These are phyloP conservation scores for Quercus robur DNA, from an alignment of 306 rosid species.

Conservation along the genomic window DNA sequence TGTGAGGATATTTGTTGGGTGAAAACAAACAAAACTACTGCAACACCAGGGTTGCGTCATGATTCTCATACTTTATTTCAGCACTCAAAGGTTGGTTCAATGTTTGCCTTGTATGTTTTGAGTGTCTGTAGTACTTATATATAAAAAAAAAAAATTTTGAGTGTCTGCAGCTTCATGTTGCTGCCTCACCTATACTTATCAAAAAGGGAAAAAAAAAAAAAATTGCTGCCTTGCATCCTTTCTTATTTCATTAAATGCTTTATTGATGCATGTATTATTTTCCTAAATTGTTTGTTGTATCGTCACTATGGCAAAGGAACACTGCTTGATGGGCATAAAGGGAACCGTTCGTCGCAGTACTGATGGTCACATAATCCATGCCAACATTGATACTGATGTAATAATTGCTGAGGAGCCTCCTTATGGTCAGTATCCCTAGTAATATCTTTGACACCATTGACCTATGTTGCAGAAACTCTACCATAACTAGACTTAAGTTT, in stretches of 20 bases:
- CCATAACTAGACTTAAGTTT: too few species aligned
- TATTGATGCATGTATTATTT: not conserved
- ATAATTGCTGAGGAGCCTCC: slow-evolving; percentile 98
- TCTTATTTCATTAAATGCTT: not conserved
- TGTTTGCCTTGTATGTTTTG: not conserved
- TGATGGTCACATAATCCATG: slow-evolving; percentile 98
- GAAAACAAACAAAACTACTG: slow-evolving; percentile 90
- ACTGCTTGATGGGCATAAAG: slow-evolving; percentile 99
- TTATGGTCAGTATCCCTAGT: slow-evolving; percentile 65
- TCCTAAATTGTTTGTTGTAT: slow-evolving; percentile 10
- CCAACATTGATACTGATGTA: slow-evolving; percentile 97
- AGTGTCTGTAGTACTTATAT: too few species aligned
- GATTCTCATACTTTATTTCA: slow-evolving; percentile 96
- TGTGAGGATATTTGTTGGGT: slow-evolving; percentile 99
- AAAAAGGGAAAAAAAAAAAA: too few species aligned
- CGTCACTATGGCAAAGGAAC: slow-evolving; percentile 60
- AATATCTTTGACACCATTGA: not conserved
- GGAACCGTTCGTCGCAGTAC: slow-evolving; percentile 99
- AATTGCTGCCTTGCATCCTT: not conserved
- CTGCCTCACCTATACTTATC: not conserved
- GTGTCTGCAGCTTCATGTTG: slow-evolving; percentile 12
- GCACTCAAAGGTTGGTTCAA: slow-evolving; percentile 83
- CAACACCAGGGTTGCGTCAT: slow-evolving; percentile 87
- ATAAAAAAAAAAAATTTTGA: too few species aligned
- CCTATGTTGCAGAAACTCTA: not conserved